These are phyloP conservation scores for Talaromyces sp. DNA, from an alignment of 2,329 filamentous ascomycete species.

Conservation along the genomic window DNA sequence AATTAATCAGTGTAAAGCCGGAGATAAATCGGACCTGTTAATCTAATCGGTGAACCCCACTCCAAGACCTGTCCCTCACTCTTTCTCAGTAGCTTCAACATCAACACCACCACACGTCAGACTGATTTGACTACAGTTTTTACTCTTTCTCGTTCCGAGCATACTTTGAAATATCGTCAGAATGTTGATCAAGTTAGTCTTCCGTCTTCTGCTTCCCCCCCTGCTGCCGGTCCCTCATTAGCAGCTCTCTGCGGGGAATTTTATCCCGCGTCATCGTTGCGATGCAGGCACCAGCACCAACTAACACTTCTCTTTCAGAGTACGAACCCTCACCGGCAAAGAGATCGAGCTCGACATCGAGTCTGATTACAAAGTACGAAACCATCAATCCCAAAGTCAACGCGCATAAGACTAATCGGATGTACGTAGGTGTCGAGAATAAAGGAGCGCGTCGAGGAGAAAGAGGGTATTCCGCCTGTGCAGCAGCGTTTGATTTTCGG, in stretches of 20 bases:
- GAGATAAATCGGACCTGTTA: background rate
- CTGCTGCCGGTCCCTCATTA: background rate
- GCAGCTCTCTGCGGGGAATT: slow-evolving; percentile 11
- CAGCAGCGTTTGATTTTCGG: slow-evolving; percentile 96
- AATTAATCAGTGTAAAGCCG: background rate
- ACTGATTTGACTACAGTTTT: background rate
- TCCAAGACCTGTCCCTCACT: background rate
- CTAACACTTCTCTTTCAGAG: slow-evolving; percentile 53
- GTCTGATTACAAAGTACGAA: slow-evolving; percentile 75
- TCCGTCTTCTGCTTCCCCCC: background rate
- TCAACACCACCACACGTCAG: background rate
- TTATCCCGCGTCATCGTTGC: background rate
- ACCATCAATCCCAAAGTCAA: too few species aligned
- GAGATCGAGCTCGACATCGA: slow-evolving; percentile 99
- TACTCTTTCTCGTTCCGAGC: background rate
- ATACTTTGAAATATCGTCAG: slow-evolving; percentile 22
- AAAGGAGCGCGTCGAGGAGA: slow-evolving; percentile 99
- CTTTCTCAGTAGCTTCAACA: background rate
- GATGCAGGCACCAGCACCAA: background rate
- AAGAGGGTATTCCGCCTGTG: slow-evolving; percentile 94
- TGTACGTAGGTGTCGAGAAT: slow-evolving; percentile 74
- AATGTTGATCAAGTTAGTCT: slow-evolving; percentile 52
- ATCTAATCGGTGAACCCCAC: background rate
- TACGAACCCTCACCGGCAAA: slow-evolving; percentile 95
- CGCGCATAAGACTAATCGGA: background rate